Evolutionary conservation across 805 yeast species (phyloP).

Genomic region (Saccharomycopsis lassenensis): DNA sequence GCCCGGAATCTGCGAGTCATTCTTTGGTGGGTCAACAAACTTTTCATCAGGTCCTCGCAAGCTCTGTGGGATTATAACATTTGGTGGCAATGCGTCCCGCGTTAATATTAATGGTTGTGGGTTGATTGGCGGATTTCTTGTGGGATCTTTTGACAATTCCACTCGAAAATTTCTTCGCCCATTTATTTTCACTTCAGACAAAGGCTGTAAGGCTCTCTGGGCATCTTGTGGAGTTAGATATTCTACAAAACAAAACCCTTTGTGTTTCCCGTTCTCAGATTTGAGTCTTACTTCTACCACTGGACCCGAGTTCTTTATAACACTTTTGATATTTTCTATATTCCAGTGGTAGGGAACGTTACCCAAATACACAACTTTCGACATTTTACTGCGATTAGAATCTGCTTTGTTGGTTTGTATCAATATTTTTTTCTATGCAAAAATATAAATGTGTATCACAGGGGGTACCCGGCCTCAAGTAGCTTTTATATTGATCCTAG

Average conservation of each 20-base stretch:
- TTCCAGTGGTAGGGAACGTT: slow-evolving; percentile 66
- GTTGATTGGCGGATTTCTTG: slow-evolving; percentile 29
- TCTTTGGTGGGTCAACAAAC: slow-evolving; percentile 3
- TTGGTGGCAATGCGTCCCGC: slow-evolving; percentile 39
- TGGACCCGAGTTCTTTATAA: slow-evolving; percentile 64
- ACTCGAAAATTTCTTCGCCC: slow-evolving; percentile 38
- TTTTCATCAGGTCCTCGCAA: slow-evolving; percentile 22
- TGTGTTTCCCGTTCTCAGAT: slow-evolving; percentile 44
- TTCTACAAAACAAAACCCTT: slow-evolving; percentile 61
- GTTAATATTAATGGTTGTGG: slow-evolving; percentile 35
- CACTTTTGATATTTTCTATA: slow-evolving; percentile 46
- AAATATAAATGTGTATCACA: too few relatives aligned
- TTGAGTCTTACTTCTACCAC: slow-evolving; percentile 58
- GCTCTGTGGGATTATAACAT: slow-evolving; percentile 47
- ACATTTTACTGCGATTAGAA: slow-evolving; percentile 1
- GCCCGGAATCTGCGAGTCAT: slow-evolving; percentile 32
- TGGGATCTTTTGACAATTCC: slow-evolving; percentile 53
- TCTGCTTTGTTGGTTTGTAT: not conserved
- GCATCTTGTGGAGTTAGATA: slow-evolving; percentile 44
- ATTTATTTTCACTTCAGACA: slow-evolving; percentile 35
- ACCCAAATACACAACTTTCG: slow-evolving; percentile 44
- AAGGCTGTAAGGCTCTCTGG: slow-evolving; percentile 32
- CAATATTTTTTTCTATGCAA: not conserved
- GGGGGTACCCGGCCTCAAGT: too few relatives aligned
- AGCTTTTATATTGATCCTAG: too few relatives aligned